phyloP scores from a whole-genome alignment of 371 early-diverging fungal species.

The Encephalitozoon cuniculi region DNA sequence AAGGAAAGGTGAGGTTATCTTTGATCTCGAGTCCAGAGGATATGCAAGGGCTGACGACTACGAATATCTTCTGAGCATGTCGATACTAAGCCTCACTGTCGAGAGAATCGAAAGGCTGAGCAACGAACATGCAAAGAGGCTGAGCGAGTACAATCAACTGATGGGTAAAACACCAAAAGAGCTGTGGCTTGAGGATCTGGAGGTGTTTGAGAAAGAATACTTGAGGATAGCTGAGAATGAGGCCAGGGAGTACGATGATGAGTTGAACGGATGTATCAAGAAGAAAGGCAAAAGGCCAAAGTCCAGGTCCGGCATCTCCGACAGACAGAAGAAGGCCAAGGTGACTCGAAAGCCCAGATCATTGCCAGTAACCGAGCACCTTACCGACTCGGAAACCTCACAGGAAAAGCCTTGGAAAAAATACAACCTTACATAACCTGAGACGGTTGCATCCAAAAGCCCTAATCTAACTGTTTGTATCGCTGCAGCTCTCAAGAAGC shows the following conservation, averaged over 20 bases:
- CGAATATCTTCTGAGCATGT: conserved; percentile 85
- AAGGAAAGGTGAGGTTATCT: conserved; percentile 69
- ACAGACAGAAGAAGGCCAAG: background rate
- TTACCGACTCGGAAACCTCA: background rate
- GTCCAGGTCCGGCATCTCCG: background rate
- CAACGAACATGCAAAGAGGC: conserved; percentile 67
- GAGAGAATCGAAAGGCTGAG: conserved; percentile 77
- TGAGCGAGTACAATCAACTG: conserved; percentile 67
- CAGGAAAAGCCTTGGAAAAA: conserved; percentile 26
- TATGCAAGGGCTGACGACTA: conserved; percentile 68
- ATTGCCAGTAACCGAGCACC: background rate
- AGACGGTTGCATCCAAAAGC: no score
- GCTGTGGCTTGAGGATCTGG: conserved; percentile 80
- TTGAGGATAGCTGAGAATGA: conserved; percentile 32
- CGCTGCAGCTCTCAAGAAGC: background rate
- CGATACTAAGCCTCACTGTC: conserved; percentile 76
- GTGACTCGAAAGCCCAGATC: background rate
- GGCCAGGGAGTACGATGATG: conserved; percentile 23
- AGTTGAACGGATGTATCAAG: conserved; percentile 3
- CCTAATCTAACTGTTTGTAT: no score
- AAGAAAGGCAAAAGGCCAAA: background rate
- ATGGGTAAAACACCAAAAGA: conserved; percentile 67
- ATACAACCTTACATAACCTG: conserved; percentile 8
- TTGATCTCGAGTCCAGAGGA: conserved; percentile 68
- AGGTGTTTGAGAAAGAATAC: conserved; percentile 42